Evolutionary conservation across 805 yeast genomes (phyloP).

Genomic region (Saccharomycopsis malanga): DNA sequence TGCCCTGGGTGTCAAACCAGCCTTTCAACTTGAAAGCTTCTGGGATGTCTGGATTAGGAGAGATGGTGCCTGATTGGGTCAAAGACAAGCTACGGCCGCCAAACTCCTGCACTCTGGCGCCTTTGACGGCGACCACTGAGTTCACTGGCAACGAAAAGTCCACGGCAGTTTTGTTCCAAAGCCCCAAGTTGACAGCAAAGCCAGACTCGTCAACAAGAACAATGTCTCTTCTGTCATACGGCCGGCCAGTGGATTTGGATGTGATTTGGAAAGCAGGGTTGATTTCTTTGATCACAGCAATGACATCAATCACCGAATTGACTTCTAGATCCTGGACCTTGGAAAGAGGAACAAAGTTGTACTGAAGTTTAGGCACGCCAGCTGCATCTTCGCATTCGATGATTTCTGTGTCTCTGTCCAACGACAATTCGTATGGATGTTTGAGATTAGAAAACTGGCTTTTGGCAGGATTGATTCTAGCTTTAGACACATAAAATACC

Average conservation of each 20-base stretch:
- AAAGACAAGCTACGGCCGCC: constrained; percentile 79
- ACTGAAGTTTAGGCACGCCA: constrained; percentile 73
- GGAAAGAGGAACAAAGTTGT: constrained; percentile 64
- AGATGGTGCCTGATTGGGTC: constrained; percentile 68
- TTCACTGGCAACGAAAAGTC: constrained; percentile 70
- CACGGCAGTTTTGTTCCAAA: constrained; percentile 86
- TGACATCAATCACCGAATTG: constrained; percentile 72
- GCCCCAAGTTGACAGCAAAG: constrained; percentile 66
- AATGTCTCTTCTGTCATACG: constrained; percentile 87
- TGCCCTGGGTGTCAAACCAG: constrained; percentile 87
- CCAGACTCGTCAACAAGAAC: constrained; percentile 79
- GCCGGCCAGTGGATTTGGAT: constrained; percentile 82
- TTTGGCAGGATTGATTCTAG: constrained; percentile 75
- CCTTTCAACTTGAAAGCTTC: constrained; percentile 88
- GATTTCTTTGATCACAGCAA: constrained; percentile 78
- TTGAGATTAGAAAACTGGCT: constrained; percentile 76
- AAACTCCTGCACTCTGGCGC: constrained; percentile 82
- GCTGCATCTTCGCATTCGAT: constrained; percentile 53
- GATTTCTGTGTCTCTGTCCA: constrained; percentile 73
- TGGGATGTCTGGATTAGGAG: constrained; percentile 79
- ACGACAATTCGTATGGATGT: constrained; percentile 81
- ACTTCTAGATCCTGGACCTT: constrained; percentile 61
- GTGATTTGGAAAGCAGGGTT: constrained; percentile 70
- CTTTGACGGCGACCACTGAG: constrained; percentile 86
- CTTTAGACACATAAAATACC: constrained; percentile 77